Base-by-base conservation (phyloP, 2,329 filamentous ascomycete genomes). In the Aphanoascus verrucosus region DNA sequence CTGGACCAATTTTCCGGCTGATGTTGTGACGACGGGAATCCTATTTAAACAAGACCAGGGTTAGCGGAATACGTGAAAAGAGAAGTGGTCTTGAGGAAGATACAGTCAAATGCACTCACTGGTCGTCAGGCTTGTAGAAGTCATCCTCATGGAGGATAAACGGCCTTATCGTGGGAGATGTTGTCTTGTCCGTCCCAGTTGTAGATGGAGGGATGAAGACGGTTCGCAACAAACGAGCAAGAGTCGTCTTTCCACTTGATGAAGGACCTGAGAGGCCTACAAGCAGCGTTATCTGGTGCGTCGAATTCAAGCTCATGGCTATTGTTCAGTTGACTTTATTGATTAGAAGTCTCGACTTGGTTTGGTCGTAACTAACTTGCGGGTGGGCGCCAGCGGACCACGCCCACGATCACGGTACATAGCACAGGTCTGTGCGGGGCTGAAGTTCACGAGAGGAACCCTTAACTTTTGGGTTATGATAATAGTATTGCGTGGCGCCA, bases 121-220 rank as follows among this genome's bases (percentile, higher is more conserved):
- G 78, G 31, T 78, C 71, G 65, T 97, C 91, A 0, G 86, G 76
- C 59, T 82, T 83, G 73, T 95, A 98, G 67, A 97, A 98, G 69
- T 98, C 93, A 72, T 98, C 93, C 67, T 95, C 83, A 67, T 98
- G 93, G 19, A 98, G 77, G 63, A 97, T 86, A 64, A 89, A 91
- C 0, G 69, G 64, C 4, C 60, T 62, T 7, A 69, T 28, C 14
- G 48, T 54, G 17, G 51, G 49, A 40, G 32, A 3, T 23, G 23
- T n/a, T 6, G 8, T 1, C 20, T 40, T 15, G 14, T n/a, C 31
- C 9, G 5, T 23, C n/a, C 23, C 46, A 14, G 38, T 31, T 5
- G 19, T 32, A 32, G 38, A 15, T 12, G 40, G 44, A 5, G 56
- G 58, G 11, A 83, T 83, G 63, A 96, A 89, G 59, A 94, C 83